phyloP scores from a whole-genome alignment of 495 filamentous ascomycete species.

The Clohesyomyces aquaticus region DNA sequence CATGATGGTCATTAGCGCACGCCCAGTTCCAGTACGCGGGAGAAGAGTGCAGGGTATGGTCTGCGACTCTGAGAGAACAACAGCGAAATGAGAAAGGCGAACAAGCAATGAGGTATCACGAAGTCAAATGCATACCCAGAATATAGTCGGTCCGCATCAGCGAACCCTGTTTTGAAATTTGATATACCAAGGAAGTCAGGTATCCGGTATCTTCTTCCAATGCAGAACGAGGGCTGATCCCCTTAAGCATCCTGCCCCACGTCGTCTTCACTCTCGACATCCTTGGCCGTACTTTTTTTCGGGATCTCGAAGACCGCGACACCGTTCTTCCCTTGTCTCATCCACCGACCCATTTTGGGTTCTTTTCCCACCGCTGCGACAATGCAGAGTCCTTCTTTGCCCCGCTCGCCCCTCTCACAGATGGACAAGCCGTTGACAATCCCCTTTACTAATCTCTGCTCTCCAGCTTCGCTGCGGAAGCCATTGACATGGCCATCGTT shows the following conservation, averaged over 20 bases:
- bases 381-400: constrained; percentile 74
- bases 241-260: constrained; percentile 7
- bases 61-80: no score
- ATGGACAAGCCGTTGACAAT: constrained; percentile 84
- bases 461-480: neutral
- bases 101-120: no score
- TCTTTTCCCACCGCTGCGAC: constrained; percentile 86
- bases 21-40: no score
- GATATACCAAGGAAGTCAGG: no score
- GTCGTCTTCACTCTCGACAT: neutral
- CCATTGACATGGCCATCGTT: constrained; percentile 3
- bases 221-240: no score
- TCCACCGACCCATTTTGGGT: constrained; percentile 79
- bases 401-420: constrained; percentile 74
- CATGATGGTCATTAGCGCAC: no score
- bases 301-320: constrained; percentile 80
- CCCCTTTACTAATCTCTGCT: constrained; percentile 61
- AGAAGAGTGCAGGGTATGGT: no score
- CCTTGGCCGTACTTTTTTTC: constrained; percentile 40
- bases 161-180: no score
- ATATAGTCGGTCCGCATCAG: no score
- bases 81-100: no score
- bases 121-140: no score
- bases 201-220: no score
- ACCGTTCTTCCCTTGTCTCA: constrained; percentile 71